Percentiles rank a stretch among this genome's conserved stretches.
Conservation (phyloP, 306 rosid species). For the Dryas alaskensis region DNA sequence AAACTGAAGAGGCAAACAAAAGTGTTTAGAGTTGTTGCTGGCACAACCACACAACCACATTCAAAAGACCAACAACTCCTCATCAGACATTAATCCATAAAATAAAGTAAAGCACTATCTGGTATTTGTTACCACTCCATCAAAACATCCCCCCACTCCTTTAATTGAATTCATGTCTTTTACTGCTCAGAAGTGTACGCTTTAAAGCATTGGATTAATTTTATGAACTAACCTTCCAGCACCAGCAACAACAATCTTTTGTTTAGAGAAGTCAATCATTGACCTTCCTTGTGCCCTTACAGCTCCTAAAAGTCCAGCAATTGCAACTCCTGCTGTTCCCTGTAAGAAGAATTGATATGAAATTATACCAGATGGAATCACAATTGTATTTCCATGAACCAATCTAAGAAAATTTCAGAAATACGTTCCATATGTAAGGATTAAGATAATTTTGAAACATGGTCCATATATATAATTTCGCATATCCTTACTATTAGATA, state of each 20-base stretch:
- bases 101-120: background rate
- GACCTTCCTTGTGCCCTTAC: constrained; percentile 99
- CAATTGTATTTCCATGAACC: background rate
- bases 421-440: background rate
- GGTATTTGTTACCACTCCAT: background rate
- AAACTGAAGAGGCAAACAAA: background rate
- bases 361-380: constrained; percentile 10
- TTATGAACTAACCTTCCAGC: constrained; percentile 83
- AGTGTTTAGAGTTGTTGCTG: background rate
- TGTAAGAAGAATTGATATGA: constrained; percentile 31
- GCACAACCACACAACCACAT: background rate
- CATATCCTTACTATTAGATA: background rate
- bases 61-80: background rate
- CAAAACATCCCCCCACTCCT: background rate
- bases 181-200: background rate
- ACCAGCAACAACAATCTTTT: constrained; percentile 98
- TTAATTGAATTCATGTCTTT: background rate
- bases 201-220: background rate
- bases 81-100: background rate
- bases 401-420: background rate
- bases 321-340: constrained; percentile 99
- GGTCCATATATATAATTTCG: background rate
- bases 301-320: constrained; percentile 98
- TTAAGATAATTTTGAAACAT: background rate
- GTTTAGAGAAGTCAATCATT: constrained; percentile 97